These are phyloP conservation scores for Metschnikowia cubensis DNA, from an alignment of 805 yeast species.

Conservation along the genomic window DNA sequence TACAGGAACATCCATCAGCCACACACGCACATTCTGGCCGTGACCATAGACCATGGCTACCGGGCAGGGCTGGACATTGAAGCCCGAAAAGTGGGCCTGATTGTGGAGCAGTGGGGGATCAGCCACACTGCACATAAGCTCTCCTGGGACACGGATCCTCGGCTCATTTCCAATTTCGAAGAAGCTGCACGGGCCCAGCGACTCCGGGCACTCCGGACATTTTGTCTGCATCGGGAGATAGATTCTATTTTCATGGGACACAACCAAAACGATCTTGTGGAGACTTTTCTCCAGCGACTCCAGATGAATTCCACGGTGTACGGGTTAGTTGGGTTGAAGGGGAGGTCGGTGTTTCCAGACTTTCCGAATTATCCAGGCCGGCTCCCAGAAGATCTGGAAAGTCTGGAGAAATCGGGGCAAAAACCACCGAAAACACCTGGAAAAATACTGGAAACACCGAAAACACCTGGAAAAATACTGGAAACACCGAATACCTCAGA, in stretches of 20 bases:
- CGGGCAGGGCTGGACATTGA: constrained; percentile 48
- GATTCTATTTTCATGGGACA: constrained; percentile 57
- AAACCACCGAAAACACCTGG: too few species aligned
- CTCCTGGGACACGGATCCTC: constrained; percentile 24
- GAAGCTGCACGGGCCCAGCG: constrained; percentile 56
- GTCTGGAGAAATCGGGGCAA: too few species aligned
- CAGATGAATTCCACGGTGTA: constrained; percentile 35
- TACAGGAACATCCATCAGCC: constrained; percentile 28
- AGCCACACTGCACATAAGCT: constrained; percentile 29
- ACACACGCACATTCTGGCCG: constrained; percentile 42
- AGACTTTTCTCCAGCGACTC: constrained; percentile 60
- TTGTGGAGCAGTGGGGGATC: constrained; percentile 33
- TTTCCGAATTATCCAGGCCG: neutral
- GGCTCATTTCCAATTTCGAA: constrained; percentile 45
- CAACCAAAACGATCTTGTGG: constrained; percentile 67
- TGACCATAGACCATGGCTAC: constrained; percentile 64
- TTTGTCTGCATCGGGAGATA: constrained; percentile 35
- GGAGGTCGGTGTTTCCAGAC: constrained; percentile 25
- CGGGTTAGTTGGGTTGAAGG: constrained; percentile 58
- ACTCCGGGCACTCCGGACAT: constrained; percentile 39
- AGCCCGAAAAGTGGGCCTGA: constrained; percentile 39
- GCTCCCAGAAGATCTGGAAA: too few species aligned
- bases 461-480: too few species aligned
- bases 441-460: too few species aligned
- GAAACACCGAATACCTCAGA: too few species aligned